Percentiles rank a stretch among this genome's conserved stretches.
phyloP scores from a whole-genome alignment of 495 filamentous ascomycete species.

The Aspergillus cavernicola region DNA sequence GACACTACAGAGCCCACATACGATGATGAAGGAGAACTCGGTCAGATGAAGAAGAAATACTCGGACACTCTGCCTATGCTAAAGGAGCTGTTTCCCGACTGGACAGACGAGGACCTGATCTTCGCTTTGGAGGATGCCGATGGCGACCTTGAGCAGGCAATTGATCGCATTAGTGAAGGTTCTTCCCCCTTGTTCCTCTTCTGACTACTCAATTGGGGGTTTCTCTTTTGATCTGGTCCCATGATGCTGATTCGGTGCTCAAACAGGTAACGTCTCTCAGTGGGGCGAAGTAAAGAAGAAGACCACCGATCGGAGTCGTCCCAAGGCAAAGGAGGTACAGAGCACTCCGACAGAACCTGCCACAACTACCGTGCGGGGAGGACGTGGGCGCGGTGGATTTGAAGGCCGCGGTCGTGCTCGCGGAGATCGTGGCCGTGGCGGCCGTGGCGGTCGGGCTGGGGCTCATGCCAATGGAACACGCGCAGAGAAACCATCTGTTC shows the following conservation, averaged over 20 bases:
- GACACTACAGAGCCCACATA: conserved; percentile 56
- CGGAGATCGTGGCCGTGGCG: conserved; percentile 71
- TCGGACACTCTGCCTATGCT: conserved; percentile 66
- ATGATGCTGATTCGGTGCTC: conserved; percentile 8
- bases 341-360: conserved; percentile 47
- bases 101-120: conserved; percentile 88
- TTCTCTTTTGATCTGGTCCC: neutral
- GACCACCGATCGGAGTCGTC: conserved; percentile 73
- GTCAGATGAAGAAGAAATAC: conserved; percentile 86
- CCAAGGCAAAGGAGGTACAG: conserved; percentile 75
- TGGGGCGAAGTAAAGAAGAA: conserved; percentile 96
- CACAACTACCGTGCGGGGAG: conserved; percentile 54
- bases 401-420: conserved; percentile 68
- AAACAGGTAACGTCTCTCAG: conserved; percentile 77
- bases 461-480: conserved; percentile 51
- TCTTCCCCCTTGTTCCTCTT: conserved; percentile 6
- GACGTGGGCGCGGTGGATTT: conserved; percentile 61
- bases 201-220: neutral
- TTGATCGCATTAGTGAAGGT: conserved; percentile 92
- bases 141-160: conserved; percentile 79
- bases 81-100: conserved; percentile 87
- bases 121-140: conserved; percentile 88
- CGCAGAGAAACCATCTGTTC: conserved; percentile 37
- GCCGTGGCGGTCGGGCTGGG: conserved; percentile 65
- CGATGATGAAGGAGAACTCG: conserved; percentile 88